Percentiles rank a stretch among this genome's conserved stretches.
These are phyloP conservation scores for Talaromyces sp. DNA, from an alignment of 2,329 filamentous ascomycete genomes.

Conservation along the genomic window DNA sequence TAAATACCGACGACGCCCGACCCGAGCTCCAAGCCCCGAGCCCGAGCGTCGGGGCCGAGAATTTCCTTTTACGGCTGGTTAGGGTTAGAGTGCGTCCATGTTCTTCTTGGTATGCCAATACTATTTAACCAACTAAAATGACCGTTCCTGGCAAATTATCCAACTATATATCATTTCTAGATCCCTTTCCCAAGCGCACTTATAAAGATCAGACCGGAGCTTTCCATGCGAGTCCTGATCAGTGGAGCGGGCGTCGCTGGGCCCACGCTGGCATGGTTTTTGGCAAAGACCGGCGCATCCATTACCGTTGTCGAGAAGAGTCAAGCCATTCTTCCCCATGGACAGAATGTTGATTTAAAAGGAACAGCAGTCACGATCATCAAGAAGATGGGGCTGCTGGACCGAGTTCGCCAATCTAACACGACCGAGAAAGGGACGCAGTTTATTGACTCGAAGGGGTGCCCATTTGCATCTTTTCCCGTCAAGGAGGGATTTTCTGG, in stretches of 20 bases:
- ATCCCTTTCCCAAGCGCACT: not conserved
- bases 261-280: constrained; percentile 47
- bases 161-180: not conserved
- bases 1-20: not conserved
- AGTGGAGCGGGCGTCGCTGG: constrained; percentile 39
- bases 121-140: not conserved
- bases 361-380: constrained; percentile 50
- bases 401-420: constrained; percentile 31
- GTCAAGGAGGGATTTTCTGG: constrained; percentile 30
- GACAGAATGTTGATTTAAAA: constrained; percentile 53
- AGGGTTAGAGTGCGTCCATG: not conserved
- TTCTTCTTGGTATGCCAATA: not conserved
- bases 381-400: constrained; percentile 50
- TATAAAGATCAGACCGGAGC: not conserved
- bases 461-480: constrained; percentile 37
- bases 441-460: constrained; percentile 41
- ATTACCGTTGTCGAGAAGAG: constrained; percentile 43
- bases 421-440: constrained; percentile 48
- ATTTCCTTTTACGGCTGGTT: not conserved
- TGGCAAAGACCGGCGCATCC: constrained; percentile 37
- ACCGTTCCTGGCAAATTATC: not conserved
- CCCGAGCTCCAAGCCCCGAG: not conserved
- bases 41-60: not conserved
- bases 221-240: constrained; percentile 46
- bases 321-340: constrained; percentile 41